Evolutionary conservation across 495 filamentous ascomycete genomes (phyloP).

Genomic region (Penicillium paxilli): DNA sequence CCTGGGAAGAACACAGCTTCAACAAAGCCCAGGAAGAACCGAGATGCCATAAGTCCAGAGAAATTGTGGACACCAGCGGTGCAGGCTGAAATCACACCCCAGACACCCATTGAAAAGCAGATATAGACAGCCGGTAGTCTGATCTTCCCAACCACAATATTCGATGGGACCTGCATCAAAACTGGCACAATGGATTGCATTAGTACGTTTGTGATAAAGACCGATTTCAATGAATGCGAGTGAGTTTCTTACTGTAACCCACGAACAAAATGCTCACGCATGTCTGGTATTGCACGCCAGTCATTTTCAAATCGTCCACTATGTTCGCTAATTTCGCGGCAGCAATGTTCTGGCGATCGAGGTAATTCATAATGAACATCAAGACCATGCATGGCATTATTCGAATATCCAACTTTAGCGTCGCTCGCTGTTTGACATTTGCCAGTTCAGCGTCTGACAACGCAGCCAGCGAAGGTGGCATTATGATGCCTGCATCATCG

Average conservation of each 20-base stretch:
- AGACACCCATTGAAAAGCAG: constrained; percentile 37
- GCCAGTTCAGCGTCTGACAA: constrained; percentile 15
- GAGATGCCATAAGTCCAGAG: constrained; percentile 30
- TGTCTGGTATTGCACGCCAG: constrained; percentile 44
- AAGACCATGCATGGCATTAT: constrained; percentile 46
- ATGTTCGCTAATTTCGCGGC: constrained; percentile 27
- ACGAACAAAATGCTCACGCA: constrained; percentile 54
- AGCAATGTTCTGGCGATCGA: constrained; percentile 35
- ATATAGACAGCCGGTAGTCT: constrained; percentile 14
- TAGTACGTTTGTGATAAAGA: background rate
- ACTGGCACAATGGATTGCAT: background rate
- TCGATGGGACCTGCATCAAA: constrained; percentile 48
- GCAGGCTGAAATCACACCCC: constrained; percentile 24
- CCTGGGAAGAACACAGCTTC: constrained; percentile 49
- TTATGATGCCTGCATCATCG: background rate
- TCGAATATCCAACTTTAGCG: constrained; percentile 38
- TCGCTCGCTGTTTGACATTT: constrained; percentile 13
- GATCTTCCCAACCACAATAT: constrained; percentile 3
- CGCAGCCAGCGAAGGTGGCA: constrained; percentile 19
- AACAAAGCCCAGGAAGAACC: constrained; percentile 50
- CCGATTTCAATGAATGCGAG: background rate
- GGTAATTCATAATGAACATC: constrained; percentile 47
- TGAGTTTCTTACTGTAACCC: constrained; percentile 26
- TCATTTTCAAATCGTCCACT: constrained; percentile 36
- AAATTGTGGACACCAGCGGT: constrained; percentile 24